Evolutionary conservation across 78 protist genomes (phyloP).

Genomic region (Pigoraptor vietnamica): DNA sequence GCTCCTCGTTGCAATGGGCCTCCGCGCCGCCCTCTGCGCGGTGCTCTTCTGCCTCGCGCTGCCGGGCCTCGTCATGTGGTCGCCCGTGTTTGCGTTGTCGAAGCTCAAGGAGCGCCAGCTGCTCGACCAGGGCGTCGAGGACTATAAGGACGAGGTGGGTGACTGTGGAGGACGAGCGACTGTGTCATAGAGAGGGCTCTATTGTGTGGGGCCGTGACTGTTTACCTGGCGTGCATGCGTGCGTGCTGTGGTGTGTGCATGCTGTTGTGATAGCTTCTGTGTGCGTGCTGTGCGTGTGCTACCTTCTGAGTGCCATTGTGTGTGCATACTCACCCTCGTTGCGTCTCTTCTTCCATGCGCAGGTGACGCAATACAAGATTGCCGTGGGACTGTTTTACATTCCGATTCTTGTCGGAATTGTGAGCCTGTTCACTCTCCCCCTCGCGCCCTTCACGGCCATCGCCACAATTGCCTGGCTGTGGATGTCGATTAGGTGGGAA

Average conservation of each 20-base stretch:
- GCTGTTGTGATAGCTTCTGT: not conserved
- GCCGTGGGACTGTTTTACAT: not conserved
- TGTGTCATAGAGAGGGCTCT: not conserved
- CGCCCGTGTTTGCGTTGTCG: not conserved
- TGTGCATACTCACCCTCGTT: not conserved
- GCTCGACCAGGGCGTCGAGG: not conserved
- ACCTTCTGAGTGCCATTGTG: not conserved
- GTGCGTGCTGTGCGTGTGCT: not conserved
- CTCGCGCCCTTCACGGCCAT: not conserved
- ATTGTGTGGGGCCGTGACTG: not conserved
- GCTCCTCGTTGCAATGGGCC: not conserved
- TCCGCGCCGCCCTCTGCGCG: not conserved
- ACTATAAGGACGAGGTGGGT: not conserved
- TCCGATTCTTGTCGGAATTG: not conserved
- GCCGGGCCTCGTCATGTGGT: not conserved
- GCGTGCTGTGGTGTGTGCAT: not conserved
- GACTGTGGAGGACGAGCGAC: not conserved
- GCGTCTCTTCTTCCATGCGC: not conserved
- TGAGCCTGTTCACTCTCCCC: not conserved
- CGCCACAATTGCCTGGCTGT: not conserved
- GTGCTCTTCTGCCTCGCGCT: not conserved
- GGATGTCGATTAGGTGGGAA: not conserved
- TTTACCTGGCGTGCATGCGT: not conserved
- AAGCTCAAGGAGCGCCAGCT: not conserved
- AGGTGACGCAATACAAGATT: not conserved